Evolutionary conservation across 1,284 basidiomycete genomes (phyloP).

Genomic region (Singerocomus rubriflavus): DNA sequence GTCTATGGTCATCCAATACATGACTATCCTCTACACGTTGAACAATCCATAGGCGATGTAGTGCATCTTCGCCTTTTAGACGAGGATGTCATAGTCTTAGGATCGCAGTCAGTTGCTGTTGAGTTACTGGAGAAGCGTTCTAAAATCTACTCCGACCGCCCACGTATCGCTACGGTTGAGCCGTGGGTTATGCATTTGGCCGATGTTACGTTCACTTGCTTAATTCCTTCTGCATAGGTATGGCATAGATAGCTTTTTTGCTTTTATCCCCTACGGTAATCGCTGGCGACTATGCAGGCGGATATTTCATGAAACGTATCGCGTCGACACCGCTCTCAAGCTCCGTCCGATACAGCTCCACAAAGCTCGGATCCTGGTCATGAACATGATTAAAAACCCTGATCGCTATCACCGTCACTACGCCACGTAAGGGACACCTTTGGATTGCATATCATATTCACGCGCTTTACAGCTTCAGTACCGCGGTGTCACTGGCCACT

Average conservation of each 20-base stretch:
- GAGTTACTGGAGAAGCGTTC: slow-evolving; percentile 18
- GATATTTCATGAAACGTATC: slow-evolving; percentile 14
- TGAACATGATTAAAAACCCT: slow-evolving; percentile 7
- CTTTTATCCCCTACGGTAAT: slow-evolving; percentile 8
- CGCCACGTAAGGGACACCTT: neutral
- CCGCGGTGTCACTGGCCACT: slow-evolving; percentile 8
- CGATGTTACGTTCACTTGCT: no score
- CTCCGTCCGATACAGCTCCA: slow-evolving; percentile 14
- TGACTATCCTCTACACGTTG: neutral
- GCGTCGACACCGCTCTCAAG: neutral
- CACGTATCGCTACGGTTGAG: slow-evolving; percentile 6
- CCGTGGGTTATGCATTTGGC: slow-evolving; percentile 7
- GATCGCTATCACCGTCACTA: slow-evolving; percentile 5
- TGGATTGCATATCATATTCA: no score
- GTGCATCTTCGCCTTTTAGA: slow-evolving; percentile 12
- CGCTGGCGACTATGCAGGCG: slow-evolving; percentile 11
- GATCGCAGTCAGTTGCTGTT: neutral
- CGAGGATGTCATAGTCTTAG: slow-evolving; percentile 10
- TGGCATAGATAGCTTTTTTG: slow-evolving; percentile 4
- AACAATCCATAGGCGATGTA: slow-evolving; percentile 5
- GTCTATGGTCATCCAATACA: neutral
- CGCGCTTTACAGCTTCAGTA: slow-evolving; percentile 1
- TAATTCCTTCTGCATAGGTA: neutral
- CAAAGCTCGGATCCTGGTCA: slow-evolving; percentile 9
- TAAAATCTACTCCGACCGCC: slow-evolving; percentile 12